phyloP scores from a whole-genome alignment of 495 filamentous ascomycete genomes.

The Tuber aestivum region DNA sequence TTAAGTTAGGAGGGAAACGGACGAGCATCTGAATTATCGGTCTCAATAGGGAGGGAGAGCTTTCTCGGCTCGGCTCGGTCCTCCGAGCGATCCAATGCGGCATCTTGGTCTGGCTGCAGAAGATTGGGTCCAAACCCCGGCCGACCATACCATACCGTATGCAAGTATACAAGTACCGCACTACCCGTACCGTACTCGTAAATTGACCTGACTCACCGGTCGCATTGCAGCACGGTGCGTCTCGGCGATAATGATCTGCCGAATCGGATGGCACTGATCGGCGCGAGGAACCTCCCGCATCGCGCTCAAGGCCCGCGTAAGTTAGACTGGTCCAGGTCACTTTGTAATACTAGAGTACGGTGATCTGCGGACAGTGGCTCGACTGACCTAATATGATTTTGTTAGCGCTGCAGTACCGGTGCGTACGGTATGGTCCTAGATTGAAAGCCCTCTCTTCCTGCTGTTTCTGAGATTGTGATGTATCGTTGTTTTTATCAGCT shows the following conservation, averaged over 20 bases:
- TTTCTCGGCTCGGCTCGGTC: not conserved
- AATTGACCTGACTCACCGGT: not conserved
- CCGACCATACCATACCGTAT: not conserved
- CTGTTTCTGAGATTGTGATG: not conserved
- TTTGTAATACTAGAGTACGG: not conserved
- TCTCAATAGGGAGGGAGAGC: not conserved
- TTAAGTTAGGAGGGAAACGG: too few species aligned
- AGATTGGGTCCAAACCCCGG: not conserved
- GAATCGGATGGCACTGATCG: not conserved
- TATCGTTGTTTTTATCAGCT: not conserved
- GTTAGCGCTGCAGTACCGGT: not conserved
- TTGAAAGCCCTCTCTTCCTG: not conserved
- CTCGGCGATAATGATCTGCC: not conserved
- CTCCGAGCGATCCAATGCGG: not conserved
- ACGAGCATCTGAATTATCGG: too few species aligned
- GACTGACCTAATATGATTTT: not conserved
- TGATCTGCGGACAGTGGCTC: not conserved
- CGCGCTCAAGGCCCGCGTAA: not conserved
- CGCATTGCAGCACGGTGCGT: not conserved
- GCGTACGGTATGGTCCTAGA: not conserved
- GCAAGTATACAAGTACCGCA: too few species aligned
- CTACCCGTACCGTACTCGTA: too few species aligned
- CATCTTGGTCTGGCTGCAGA: too few species aligned
- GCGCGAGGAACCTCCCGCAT: not conserved
- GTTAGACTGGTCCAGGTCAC: not conserved